A percentile compares a stretch with the other conserved stretches of the same genome.
These are phyloP conservation scores for Fusarium protoensiforme DNA, from an alignment of 2,329 filamentous ascomycete genomes.

Conservation along the genomic window DNA sequence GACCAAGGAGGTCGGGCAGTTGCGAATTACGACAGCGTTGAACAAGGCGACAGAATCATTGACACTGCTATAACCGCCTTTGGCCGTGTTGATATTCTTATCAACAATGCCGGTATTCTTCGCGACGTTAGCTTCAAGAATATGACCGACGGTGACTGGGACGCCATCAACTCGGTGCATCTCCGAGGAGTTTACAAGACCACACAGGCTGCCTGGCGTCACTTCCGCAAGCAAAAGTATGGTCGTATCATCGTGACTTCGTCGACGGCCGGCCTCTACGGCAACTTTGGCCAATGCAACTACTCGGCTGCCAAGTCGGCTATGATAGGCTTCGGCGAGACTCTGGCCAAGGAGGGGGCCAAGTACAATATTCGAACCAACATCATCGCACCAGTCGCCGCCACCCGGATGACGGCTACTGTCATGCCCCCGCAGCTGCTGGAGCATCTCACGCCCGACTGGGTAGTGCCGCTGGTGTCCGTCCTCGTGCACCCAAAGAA, in stretches of 20 bases:
- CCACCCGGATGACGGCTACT: slow-evolving; percentile 94
- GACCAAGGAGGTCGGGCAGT: too few species aligned
- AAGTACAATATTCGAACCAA: slow-evolving; percentile 99
- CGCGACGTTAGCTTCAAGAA: slow-evolving; percentile 98
- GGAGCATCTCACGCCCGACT: slow-evolving; percentile 87
- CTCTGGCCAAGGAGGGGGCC: slow-evolving; percentile 93
- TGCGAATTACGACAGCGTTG: slow-evolving; percentile 91
- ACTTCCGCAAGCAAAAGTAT: slow-evolving; percentile 99
- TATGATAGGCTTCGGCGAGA: slow-evolving; percentile 97
- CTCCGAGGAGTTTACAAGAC: slow-evolving; percentile 96
- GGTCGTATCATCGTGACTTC: slow-evolving; percentile 96
- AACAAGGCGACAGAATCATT: slow-evolving; percentile 94
- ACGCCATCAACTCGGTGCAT: slow-evolving; percentile 92
- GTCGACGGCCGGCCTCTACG: slow-evolving; percentile 95
- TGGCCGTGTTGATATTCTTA: slow-evolving; percentile 90
- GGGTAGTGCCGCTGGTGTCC: slow-evolving; percentile 93
- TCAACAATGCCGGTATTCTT: slow-evolving; percentile 98
- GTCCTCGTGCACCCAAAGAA: slow-evolving; percentile 88
- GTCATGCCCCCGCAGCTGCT: slow-evolving; percentile 93
- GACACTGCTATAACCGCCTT: slow-evolving; percentile 83
- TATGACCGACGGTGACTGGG: slow-evolving; percentile 97
- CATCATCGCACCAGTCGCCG: slow-evolving; percentile 91
- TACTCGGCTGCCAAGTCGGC: slow-evolving; percentile 97
- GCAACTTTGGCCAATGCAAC: slow-evolving; percentile 94
- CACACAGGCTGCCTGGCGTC: slow-evolving; percentile 91